A percentile compares a stretch with the other conserved stretches of the same genome.
Conservation (phyloP, 1,139 yeast genomes). For the Kodamaea sp. region DNA sequence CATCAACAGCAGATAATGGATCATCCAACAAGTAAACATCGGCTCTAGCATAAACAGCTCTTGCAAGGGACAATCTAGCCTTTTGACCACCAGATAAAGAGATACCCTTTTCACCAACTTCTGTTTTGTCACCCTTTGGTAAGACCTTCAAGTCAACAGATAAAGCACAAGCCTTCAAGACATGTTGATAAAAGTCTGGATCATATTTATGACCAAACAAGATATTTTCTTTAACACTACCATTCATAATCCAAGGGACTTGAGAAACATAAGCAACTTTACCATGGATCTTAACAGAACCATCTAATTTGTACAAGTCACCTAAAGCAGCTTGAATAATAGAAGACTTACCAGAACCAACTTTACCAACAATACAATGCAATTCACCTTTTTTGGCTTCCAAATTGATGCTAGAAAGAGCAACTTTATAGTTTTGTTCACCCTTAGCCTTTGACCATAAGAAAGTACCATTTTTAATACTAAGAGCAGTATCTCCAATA, state of each 20-base stretch:
- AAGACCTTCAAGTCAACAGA: conserved; percentile 67
- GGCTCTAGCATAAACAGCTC: conserved; percentile 94
- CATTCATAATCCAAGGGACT: conserved; percentile 92
- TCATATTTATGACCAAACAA: conserved; percentile 86
- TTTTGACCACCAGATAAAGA: conserved; percentile 96
- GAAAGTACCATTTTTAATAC: conserved; percentile 72
- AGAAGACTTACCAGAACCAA: conserved; percentile 91
- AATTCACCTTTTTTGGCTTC: conserved; percentile 75
- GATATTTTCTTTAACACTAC: conserved; percentile 84
- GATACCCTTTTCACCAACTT: conserved; percentile 96
- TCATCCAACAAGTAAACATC: conserved; percentile 90
- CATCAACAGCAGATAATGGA: conserved; percentile 93
- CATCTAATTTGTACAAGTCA: conserved; percentile 75
- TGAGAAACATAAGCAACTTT: conserved; percentile 89
- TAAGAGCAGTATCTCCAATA: conserved; percentile 67
- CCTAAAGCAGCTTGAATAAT: conserved; percentile 81
- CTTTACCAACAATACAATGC: conserved; percentile 86
- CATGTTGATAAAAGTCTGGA: conserved; percentile 70
- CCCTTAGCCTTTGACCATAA: conserved; percentile 82
- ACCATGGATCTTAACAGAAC: conserved; percentile 73
- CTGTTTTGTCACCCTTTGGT: conserved; percentile 85
- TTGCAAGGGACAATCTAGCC: conserved; percentile 87
- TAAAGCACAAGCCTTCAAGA: conserved; percentile 86
- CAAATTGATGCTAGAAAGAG: conserved; percentile 68
- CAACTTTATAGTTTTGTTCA: conserved; percentile 59